phyloP scores from a whole-genome alignment of 1,139 yeast species.

The Taiozyma sp. region DNA sequence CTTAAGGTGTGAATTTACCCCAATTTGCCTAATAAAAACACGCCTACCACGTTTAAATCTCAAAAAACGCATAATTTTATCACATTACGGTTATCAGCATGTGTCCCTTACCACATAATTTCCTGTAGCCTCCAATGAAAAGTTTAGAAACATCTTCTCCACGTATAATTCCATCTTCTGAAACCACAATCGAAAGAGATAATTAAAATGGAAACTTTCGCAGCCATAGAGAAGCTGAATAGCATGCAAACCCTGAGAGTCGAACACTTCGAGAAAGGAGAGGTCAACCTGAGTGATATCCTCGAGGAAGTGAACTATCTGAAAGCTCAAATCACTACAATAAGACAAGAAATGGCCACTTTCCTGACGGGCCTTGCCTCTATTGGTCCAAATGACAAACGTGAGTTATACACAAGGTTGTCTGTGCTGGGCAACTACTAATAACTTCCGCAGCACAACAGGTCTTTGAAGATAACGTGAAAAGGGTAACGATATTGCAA shows the following conservation, averaged over 20 bases:
- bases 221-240: conserved; percentile 25
- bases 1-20: neutral
- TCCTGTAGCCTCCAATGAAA: neutral
- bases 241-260: conserved; percentile 25
- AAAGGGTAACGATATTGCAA: conserved; percentile 13
- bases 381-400: conserved; percentile 13
- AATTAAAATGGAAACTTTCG: conserved; percentile 19
- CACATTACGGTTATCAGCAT: neutral
- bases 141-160: neutral
- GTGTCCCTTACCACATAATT: neutral
- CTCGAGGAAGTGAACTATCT: conserved; percentile 30
- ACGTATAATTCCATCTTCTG: neutral
- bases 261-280: conserved; percentile 29
- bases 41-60: neutral
- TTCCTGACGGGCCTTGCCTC: conserved; percentile 19
- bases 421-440: neutral
- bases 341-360: conserved; percentile 22
- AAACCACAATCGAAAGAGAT: neutral
- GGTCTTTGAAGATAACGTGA: conserved; percentile 20
- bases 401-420: conserved; percentile 10
- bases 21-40: neutral
- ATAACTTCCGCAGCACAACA: conserved; percentile 14
- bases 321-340: conserved; percentile 18
- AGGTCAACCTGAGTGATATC: conserved; percentile 26
- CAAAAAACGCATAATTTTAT: neutral